Evolutionary conservation across 768 basidiomycete species (phyloP), one percentile per base, ranked within the genome.

Genomic region (Naematelia aurantialba): DNA sequence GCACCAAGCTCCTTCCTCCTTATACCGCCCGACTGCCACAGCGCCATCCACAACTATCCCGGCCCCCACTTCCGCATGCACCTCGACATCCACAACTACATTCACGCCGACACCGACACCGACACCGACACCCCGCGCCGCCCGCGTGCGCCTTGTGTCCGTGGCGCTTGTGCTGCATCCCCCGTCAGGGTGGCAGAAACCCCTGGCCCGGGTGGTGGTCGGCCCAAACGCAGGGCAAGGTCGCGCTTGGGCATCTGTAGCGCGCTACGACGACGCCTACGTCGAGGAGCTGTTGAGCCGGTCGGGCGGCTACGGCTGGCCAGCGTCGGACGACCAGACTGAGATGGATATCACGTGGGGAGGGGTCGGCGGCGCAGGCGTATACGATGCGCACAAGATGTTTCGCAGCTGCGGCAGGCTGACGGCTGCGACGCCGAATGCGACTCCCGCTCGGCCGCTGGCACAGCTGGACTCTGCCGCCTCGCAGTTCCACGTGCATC

Each of bases 331-430:
- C 1, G 49, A 64, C 29, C 65, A 68, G 10, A 58, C 65, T 13
- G 53, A 46, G 4, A 58, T 56, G 4, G 60, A 60, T 25, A 61
- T 65, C 52, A 62, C 64, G 5, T 55, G 67, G 67, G 27, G 76
- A 78, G 55, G 62, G 82, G 22, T 89, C 86, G 63, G 69, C 64
- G 60, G 69, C 21, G 80, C 77, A 45, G 85, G 82, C 11, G 80
- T 68, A 63, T 89, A 87, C 86, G 89, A 91, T 73, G 80, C 77
- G 47, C 76, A 75, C 57, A 91, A 90, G 81, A 90, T 91, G 89
- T 84, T 91, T 50, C 78, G 81, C 52, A 83, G 82, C 58, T 91
- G 90, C 77, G 87, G 87, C 1, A 81, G 82, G 61, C 52, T 52
- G 22, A 52, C 46, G 49, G 26, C 59, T 62, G 48, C n/a, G n/a